phyloP scores from a whole-genome alignment of 148 eudicot genomes.

The Heliamphora exappendiculata region DNA sequence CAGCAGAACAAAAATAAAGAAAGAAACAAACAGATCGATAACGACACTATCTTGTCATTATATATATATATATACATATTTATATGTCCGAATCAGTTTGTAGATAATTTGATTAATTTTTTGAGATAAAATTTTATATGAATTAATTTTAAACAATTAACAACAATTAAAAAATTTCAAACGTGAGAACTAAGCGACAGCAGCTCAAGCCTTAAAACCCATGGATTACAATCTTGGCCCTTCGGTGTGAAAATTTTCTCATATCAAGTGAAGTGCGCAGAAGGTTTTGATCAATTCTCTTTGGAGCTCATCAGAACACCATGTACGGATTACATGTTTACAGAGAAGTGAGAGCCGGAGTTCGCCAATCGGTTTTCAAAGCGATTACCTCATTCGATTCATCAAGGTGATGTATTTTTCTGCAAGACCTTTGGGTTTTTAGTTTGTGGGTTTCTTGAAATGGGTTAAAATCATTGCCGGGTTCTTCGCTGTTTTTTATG shows the following conservation, averaged over 20 bases:
- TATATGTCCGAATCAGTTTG: too few species aligned
- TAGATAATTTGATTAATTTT: too few species aligned
- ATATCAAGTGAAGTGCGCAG: background rate
- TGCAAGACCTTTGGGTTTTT: background rate
- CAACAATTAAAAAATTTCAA: too few species aligned
- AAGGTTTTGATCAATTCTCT: background rate
- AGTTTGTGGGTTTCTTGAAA: background rate
- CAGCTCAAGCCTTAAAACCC: too few species aligned
- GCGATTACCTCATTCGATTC: conserved; percentile 27
- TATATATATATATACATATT: too few species aligned
- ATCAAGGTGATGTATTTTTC: conserved; percentile 26
- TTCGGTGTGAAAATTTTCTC: background rate
- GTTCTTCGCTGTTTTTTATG: background rate
- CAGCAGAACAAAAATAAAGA: too few species aligned
- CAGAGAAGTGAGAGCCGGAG: conserved; percentile 31
- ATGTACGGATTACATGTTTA: conserved; percentile 29
- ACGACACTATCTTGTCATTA: too few species aligned
- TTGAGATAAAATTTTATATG: too few species aligned
- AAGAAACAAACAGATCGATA: background rate
- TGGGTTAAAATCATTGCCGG: background rate
- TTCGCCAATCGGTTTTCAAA: conserved; percentile 25
- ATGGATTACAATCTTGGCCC: background rate
- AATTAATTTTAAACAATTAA: too few species aligned
- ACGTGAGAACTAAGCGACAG: too few species aligned
- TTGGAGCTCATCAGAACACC: background rate